Evolutionary conservation across 2,329 filamentous ascomycete species (phyloP).

Genomic region (Pseudohalonectria lignicola): DNA sequence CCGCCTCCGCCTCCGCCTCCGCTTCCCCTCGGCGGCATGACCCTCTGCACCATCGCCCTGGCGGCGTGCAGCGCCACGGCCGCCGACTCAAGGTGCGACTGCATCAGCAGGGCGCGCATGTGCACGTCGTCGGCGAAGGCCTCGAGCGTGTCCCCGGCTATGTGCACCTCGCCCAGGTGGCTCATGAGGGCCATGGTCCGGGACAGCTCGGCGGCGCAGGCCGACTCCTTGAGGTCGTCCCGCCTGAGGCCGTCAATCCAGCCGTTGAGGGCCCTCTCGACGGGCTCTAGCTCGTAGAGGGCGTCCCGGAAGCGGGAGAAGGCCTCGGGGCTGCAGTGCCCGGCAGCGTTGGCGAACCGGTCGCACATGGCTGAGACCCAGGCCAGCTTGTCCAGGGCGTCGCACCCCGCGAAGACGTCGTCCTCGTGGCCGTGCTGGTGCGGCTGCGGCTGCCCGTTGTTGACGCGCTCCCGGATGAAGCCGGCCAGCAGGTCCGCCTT

Average conservation of each 20-base stretch:
- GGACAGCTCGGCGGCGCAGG: constrained; percentile 71
- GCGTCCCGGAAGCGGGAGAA: constrained; percentile 73
- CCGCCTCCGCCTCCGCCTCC: neutral
- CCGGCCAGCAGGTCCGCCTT: constrained; percentile 71
- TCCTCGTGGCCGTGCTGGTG: constrained; percentile 58
- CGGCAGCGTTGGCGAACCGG: constrained; percentile 72
- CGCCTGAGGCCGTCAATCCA: constrained; percentile 79
- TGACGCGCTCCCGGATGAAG: constrained; percentile 70
- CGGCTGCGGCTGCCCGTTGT: constrained; percentile 37
- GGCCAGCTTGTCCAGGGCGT: constrained; percentile 73
- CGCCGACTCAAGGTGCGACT: constrained; percentile 71
- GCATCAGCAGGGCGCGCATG: constrained; percentile 65
- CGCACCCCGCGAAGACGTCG: constrained; percentile 64
- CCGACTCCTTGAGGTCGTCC: constrained; percentile 77
- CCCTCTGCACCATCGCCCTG: constrained; percentile 55
- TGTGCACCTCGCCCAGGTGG: constrained; percentile 76
- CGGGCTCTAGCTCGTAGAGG: constrained; percentile 78
- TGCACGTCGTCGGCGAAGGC: constrained; percentile 70
- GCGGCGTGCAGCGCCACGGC: constrained; percentile 55
- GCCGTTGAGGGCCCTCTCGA: constrained; percentile 77
- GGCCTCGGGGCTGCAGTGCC: constrained; percentile 63
- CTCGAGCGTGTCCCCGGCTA: constrained; percentile 47
- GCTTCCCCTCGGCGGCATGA: constrained; percentile 36
- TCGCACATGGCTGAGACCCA: constrained; percentile 78
- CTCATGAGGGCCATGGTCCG: constrained; percentile 76